phyloP scores from a whole-genome alignment of 768 basidiomycete species.

The Termitomyces eurrhizus region DNA sequence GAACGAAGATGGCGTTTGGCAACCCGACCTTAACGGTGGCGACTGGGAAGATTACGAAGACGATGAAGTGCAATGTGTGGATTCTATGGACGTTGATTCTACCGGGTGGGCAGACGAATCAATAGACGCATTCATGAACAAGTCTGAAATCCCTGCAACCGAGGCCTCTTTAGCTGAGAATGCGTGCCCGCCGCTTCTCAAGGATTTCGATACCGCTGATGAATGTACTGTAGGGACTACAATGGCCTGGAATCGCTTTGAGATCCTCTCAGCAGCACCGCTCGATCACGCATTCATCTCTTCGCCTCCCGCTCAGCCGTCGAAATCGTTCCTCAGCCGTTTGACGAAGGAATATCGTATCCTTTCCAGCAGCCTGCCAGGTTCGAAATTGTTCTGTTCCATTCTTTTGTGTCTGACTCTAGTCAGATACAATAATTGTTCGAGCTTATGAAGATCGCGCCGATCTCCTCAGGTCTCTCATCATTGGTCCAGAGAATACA shows the following conservation, averaged over 20 bases:
- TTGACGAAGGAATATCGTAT: conserved; percentile 81
- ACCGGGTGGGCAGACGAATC: conserved; percentile 16
- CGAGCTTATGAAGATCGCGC: conserved; percentile 87
- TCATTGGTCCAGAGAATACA: conserved; percentile 90
- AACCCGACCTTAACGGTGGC: conserved; percentile 36
- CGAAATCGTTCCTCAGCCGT: conserved; percentile 72
- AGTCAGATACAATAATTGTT: conserved; percentile 78
- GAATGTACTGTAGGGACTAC: conserved; percentile 21
- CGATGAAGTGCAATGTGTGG: conserved; percentile 20
- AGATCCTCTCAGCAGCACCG: conserved; percentile 71
- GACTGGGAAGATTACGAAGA: conserved; percentile 36
- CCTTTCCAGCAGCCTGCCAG: conserved; percentile 76
- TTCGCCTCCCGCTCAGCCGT: conserved; percentile 56
- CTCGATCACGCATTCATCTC: conserved; percentile 78
- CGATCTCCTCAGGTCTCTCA: conserved; percentile 83
- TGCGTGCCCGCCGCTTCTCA: no score
- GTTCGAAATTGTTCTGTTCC: conserved; percentile 35
- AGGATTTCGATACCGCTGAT: not conserved
- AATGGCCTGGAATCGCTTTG: conserved; percentile 75
- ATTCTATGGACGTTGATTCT: conserved; percentile 17
- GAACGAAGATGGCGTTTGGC: conserved; percentile 45
- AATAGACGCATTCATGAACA: not conserved
- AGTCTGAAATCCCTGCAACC: not conserved
- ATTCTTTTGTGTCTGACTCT: not conserved
- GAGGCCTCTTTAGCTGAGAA: not conserved